Evolutionary conservation across 352 stramenopile genomes (phyloP), one percentile per base, ranked within the genome.

Genomic region (Blastocystis sp.): DNA sequence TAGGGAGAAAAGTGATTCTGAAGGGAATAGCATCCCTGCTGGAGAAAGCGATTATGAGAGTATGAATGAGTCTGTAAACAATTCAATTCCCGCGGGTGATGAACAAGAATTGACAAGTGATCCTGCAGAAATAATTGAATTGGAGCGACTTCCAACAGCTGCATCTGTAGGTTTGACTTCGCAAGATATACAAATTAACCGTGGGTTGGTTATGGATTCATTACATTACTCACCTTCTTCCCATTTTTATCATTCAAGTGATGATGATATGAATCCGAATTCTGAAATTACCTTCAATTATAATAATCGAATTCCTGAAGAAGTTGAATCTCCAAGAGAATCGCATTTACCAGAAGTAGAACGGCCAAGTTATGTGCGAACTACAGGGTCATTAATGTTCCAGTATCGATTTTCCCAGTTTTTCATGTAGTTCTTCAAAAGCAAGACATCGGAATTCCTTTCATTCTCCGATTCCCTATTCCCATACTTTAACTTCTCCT

Each of bases 141-240:
- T 81, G 20, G 70, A 81, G 11, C 24, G 70, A 5, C 37, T 34
- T 9, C 13, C 18, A 6, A 81, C 70, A n/a, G 11, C 70, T 6
- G 37, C 18, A 4, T 81, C 70, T 11, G 11, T 81, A 41, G 30
- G 50, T 30, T 26, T 81, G 3, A 65, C 11, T 26, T 65, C 43
- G 7, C 63, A 18, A 16, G 70, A 81, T 41, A 65, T 81, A 18
- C 70, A 81, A 34, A 47, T 62, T 41, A 78, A 78, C 50, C 30
- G 34, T 8, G 39, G 50, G 9, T 65, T 81, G 26, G 20, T 65
- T 16, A n/a, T 81, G 45, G 70, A 81, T 53, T 81, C 70, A 26
- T 65, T 20, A 18, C 70, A 64, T 26, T 81, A 64, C 18, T 43
- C 43, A 26, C 45, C n/a, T 24, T 26, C 20, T 41, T 65, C 53